phyloP scores from a whole-genome alignment of 2,329 filamentous ascomycete genomes.

The Leptographium procerum region DNA sequence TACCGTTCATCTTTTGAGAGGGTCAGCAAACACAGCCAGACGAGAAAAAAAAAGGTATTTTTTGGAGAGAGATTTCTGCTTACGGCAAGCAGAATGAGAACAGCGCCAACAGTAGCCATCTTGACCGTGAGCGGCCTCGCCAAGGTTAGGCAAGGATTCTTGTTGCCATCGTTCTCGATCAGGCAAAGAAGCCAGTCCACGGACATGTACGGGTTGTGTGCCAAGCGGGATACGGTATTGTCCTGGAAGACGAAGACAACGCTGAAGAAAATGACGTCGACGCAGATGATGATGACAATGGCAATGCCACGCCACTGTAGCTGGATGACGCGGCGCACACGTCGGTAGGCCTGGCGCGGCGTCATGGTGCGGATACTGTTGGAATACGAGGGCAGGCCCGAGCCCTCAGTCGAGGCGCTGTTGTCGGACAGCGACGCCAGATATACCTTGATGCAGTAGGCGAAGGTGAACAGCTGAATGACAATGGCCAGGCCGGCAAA shows the following conservation, averaged over 20 bases:
- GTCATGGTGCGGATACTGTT: conserved; percentile 67
- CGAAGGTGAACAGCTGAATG: conserved; percentile 74
- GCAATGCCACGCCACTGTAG: conserved; percentile 91
- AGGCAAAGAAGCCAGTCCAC: conserved; percentile 64
- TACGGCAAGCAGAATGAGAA: conserved; percentile 72
- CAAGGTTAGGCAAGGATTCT: conserved; percentile 51
- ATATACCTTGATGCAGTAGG: conserved; percentile 92
- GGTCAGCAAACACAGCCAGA: conserved; percentile 6
- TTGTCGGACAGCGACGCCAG: conserved; percentile 70
- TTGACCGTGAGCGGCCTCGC: conserved; percentile 56
- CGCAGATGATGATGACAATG: conserved; percentile 80
- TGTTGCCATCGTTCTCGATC: conserved; percentile 42
- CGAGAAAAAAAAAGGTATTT: conserved; percentile 40
- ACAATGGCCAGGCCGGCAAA: conserved; percentile 68
- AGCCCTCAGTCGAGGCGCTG: conserved; percentile 57
- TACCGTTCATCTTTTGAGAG: conserved; percentile 55
- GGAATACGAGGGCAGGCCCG: conserved; percentile 62
- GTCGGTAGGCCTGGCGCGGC: conserved; percentile 76
- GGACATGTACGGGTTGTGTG: conserved; percentile 42
- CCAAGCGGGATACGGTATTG: conserved; percentile 51
- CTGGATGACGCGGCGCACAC: conserved; percentile 74
- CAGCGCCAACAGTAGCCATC: conserved; percentile 66
- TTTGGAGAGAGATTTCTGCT: no score
- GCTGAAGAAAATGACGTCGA: conserved; percentile 88
- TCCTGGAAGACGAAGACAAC: conserved; percentile 84